phyloP scores from a whole-genome alignment of 495 filamentous ascomycete species.

The Annulohypoxylon moriforme region DNA sequence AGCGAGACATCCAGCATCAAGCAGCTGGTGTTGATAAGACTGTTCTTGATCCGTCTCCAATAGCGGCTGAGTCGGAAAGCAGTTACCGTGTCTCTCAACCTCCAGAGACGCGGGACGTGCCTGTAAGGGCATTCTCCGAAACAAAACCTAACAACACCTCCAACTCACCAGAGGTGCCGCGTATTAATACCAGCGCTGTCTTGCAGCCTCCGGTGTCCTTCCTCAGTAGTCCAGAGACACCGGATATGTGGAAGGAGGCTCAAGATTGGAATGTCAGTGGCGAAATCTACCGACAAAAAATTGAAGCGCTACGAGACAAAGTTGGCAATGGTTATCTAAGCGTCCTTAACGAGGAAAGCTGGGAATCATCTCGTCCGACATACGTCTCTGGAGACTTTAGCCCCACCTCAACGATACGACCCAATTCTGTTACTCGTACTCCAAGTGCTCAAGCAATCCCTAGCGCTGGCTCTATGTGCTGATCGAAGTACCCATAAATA shows the following conservation, averaged over 20 bases:
- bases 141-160: constrained; percentile 45
- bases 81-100: constrained; percentile 59
- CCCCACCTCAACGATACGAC: constrained; percentile 54
- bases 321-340: constrained; percentile 87
- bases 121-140: constrained; percentile 41
- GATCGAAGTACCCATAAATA: constrained; percentile 41
- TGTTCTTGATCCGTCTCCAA: neutral
- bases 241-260: constrained; percentile 56
- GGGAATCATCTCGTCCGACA: constrained; percentile 57
- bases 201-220: constrained; percentile 55
- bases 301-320: constrained; percentile 85
- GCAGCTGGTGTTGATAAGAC: constrained; percentile 16
- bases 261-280: constrained; percentile 75
- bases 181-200: constrained; percentile 58
- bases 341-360: constrained; percentile 82
- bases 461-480: constrained; percentile 61
- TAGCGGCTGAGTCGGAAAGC: constrained; percentile 39
- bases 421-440: constrained; percentile 57
- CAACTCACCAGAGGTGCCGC: constrained; percentile 55
- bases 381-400: constrained; percentile 55
- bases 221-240: constrained; percentile 52
- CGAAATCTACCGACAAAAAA: constrained; percentile 83
- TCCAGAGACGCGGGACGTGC: constrained; percentile 48
- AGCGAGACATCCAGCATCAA: constrained; percentile 43
- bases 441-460: constrained; percentile 62